These are phyloP conservation scores for Boletellus sp. DNA, from an alignment of 768 basidiomycete species.

Conservation along the genomic window DNA sequence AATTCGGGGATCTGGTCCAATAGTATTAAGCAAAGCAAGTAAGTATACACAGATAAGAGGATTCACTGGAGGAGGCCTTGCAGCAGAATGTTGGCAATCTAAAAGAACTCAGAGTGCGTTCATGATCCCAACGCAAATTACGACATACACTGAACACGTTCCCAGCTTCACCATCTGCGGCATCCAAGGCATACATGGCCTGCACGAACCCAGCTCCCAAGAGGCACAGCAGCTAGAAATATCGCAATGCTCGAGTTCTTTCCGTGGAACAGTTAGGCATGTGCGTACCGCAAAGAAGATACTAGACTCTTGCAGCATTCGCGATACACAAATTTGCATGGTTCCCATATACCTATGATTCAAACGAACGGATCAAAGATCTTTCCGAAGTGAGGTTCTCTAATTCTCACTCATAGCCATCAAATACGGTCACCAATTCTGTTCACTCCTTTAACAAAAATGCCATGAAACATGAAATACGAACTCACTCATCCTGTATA, in stretches of 20 bases:
- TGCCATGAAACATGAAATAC: neutral
- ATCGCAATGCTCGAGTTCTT: neutral
- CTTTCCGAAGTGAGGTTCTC: neutral
- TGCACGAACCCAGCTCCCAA: slow-evolving; percentile 83
- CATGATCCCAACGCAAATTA: neutral
- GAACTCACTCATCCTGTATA: slow-evolving; percentile 74
- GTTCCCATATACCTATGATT: slow-evolving; percentile 73
- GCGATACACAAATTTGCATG: slow-evolving; percentile 88
- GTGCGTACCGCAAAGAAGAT: slow-evolving; percentile 80
- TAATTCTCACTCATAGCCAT: slow-evolving; percentile 64
- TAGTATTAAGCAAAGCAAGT: neutral
- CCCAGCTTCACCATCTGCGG: slow-evolving; percentile 76
- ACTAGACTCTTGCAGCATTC: slow-evolving; percentile 91
- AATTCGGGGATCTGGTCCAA: slow-evolving; percentile 58
- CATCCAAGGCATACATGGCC: slow-evolving; percentile 85
- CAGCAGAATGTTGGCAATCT: slow-evolving; percentile 70
- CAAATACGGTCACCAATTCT: slow-evolving; percentile 80
- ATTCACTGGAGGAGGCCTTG: slow-evolving; percentile 77
- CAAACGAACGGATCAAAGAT: neutral
- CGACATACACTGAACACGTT: slow-evolving; percentile 44
- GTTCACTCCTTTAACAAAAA: neutral
- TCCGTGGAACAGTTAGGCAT: neutral
- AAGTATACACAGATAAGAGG: neutral
- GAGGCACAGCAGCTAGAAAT: slow-evolving; percentile 66
- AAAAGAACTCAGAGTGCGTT: neutral